Evolutionary conservation across 208 protist species (phyloP), one percentile per base, ranked within the genome.

Genomic region (Trypanosoma caninum): DNA sequence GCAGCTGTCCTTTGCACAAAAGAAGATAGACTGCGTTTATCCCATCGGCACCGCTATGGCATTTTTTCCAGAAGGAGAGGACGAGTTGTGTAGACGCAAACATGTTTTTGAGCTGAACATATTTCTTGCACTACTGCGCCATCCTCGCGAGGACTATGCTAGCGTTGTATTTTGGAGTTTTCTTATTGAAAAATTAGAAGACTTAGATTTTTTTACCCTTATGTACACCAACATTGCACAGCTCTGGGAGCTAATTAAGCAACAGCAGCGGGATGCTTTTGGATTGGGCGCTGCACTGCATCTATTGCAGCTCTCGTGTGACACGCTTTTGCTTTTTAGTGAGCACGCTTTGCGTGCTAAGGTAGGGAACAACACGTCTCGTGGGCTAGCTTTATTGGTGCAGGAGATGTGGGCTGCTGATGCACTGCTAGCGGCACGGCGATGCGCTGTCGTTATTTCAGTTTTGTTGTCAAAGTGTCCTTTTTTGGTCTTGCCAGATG

Each of bases 41-140:
- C 35, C 65, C 25, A 22, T 71, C 25, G 37, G 58, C 40, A 65
- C 48, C 1, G 65, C 50, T 3, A 37, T 71, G 41, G 16, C 3
- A 23, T 64, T 71, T 35, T 64, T 71, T 35, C n/a, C 13, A 5
- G 10, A 35, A 38, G 57, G 47, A 5, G 65, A 71, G 37, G 54
- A 59, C 9, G 31, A 41, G 16, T 40, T 20, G 16, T 4, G 16
- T 44, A 63, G 59, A 20, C 57, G 54, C 22, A 44, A 22, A 27
- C 65, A 71, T 51, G 5, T 71, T 14, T 64, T 65, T 65, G 65
- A 71, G 51, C 22, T 71, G 31, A 65, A 20, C 54, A 31, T 64
- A 27, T 65, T 71, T 45, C 40, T 56, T 18, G 34, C 33, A 18
- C 38, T 71, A 16, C 40, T 71, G 31, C 57, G 50, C n/a, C 57